phyloP scores from a whole-genome alignment of 441 rosid genomes.

The Pelargonium cotyledonis region DNA sequence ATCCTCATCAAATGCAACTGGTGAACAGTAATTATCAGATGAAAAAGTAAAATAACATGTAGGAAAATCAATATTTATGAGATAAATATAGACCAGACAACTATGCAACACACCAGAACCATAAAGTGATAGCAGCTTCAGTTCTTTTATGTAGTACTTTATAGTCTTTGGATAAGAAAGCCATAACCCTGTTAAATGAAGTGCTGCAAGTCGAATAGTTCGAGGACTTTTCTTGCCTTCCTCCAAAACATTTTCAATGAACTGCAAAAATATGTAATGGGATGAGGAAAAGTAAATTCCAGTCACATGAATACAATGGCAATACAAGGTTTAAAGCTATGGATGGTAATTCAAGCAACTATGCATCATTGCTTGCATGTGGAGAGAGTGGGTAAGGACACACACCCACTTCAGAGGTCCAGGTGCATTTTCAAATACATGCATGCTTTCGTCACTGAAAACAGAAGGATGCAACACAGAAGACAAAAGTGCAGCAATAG shows the following conservation, averaged over 20 bases:
- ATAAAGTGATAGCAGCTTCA: conserved; percentile 80
- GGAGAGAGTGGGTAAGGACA: conserved; percentile 10
- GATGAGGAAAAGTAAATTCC: conserved; percentile 13
- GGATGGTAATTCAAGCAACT: conserved; percentile 1
- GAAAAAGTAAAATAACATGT: conserved; percentile 14
- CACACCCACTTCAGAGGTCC: conserved; percentile 95
- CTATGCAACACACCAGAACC: conserved; percentile 65
- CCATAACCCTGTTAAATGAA: conserved; percentile 91
- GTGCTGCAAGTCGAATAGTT: conserved; percentile 86
- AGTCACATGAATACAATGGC: conserved; percentile 4
- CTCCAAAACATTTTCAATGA: conserved; percentile 70
- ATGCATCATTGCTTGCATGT: background rate
- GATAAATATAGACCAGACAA: conserved; percentile 17
- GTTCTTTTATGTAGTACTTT: conserved; percentile 72
- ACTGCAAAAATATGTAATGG: conserved; percentile 39
- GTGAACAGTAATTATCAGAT: conserved; percentile 15
- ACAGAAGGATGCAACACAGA: conserved; percentile 73
- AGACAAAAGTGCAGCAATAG: conserved; percentile 87
- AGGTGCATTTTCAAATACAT: conserved; percentile 39
- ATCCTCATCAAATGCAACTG: conserved; percentile 99
- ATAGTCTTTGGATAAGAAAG: conserved; percentile 62
- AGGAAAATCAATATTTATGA: conserved; percentile 9
- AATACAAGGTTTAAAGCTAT: conserved; percentile 5
- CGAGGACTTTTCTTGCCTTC: conserved; percentile 97
- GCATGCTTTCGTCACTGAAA: conserved; percentile 64